Conservation (phyloP, 225 moss, liverwort and hornwort species). For the Straminergon stramineum region DNA sequence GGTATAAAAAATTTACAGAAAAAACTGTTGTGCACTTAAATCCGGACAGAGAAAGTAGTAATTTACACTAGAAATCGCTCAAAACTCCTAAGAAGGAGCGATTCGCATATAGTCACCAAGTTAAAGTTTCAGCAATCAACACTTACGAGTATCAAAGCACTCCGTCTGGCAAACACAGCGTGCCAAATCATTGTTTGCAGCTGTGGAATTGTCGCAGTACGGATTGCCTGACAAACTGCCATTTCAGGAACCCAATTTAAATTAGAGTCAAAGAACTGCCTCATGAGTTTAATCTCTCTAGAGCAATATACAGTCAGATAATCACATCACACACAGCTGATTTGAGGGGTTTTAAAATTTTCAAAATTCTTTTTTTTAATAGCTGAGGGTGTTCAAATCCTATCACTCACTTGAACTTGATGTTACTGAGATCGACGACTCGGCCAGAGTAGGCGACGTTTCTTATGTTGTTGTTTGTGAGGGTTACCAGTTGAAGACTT, state of each 20-base stretch:
- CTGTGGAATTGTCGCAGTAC: background rate
- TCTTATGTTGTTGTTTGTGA: background rate
- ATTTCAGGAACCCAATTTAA: background rate
- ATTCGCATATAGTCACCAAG: background rate
- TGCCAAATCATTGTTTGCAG: background rate
- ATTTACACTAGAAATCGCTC: no score
- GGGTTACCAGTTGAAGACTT: background rate
- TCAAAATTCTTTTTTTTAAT: no score
- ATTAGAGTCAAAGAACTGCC: background rate
- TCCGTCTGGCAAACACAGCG: background rate
- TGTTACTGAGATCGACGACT: background rate
- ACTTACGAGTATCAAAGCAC: background rate
- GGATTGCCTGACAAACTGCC: background rate
- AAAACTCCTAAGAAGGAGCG: background rate
- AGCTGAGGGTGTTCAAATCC: background rate
- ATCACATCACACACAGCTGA: background rate
- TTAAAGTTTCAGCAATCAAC: background rate
- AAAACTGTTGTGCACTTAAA: background rate
- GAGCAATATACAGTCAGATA: background rate
- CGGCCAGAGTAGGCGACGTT: background rate
- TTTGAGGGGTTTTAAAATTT: no score
- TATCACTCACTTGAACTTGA: constrained; percentile 4
- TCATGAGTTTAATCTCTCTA: background rate
- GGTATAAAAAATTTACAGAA: background rate
- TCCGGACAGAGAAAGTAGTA: background rate